These are phyloP conservation scores for Pseudogymnoascus sp. DNA, from an alignment of 2,329 filamentous ascomycete genomes.

Conservation along the genomic window DNA sequence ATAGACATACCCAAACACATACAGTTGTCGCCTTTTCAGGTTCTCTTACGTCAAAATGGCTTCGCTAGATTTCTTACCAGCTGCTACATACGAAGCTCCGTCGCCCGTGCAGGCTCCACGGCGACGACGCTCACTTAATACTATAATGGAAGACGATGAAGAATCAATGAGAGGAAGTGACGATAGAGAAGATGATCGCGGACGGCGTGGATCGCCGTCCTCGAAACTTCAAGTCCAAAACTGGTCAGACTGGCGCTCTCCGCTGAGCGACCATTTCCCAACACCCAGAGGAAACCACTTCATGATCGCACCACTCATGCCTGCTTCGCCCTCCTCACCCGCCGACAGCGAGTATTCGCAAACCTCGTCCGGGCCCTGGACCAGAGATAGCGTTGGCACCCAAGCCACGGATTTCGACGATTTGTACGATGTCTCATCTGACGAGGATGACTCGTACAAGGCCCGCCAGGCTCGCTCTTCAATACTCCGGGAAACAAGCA, in stretches of 20 bases:
- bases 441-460: constrained; percentile 56
- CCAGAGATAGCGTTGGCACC: constrained; percentile 51
- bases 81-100: constrained; percentile 41
- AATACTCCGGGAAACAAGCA: constrained; percentile 15
- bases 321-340: constrained; percentile 49
- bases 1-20: constrained; percentile 8
- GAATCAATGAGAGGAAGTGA: constrained; percentile 23
- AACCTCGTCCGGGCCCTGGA: constrained; percentile 53
- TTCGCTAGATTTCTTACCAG: constrained; percentile 35
- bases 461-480: constrained; percentile 35
- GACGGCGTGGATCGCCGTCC: constrained; percentile 31
- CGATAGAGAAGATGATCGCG: constrained; percentile 23
- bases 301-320: constrained; percentile 52
- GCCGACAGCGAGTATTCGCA: constrained; percentile 46
- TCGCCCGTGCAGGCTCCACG: constrained; percentile 43
- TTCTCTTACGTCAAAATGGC: constrained; percentile 21
- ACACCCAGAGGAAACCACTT: constrained; percentile 61
- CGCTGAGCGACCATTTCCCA: constrained; percentile 53
- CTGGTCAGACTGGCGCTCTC: constrained; percentile 31
- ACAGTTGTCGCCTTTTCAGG: neutral
- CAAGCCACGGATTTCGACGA: constrained; percentile 73
- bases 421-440: constrained; percentile 70
- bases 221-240: constrained; percentile 25
- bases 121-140: constrained; percentile 52
- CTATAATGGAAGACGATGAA: constrained; percentile 50